Base-by-base conservation (phyloP, 1,284 basidiomycete genomes). In the Golubevia sp. region DNA sequence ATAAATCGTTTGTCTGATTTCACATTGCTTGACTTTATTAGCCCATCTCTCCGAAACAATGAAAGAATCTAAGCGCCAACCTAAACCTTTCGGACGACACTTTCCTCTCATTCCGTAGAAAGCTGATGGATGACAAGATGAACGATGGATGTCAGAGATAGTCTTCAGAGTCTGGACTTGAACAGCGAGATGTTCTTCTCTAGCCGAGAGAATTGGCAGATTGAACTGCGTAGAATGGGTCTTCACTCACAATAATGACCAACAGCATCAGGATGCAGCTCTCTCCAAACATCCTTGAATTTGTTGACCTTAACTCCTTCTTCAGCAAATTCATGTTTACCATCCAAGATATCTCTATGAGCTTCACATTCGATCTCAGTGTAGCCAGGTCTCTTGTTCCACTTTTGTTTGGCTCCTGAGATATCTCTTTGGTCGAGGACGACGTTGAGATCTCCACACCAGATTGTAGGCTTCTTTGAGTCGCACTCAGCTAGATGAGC, bases 391-490 rank as follows among this genome's bases (percentile, higher is more conserved):
- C 64, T 62, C 64, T 82, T 82, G 68, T 82, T 79, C 80, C 80
- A 82, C 56, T 82, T 82, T 52, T 77, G 73, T 54, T 70, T 73
- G 1, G 78, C 78, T 18, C 61, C 62, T 0, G 73, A 64, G 24
- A 82, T 59, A 63, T 82, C 80, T n/a, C 75, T 66, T 38, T 73
- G 67, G 61, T 79, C 77, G 23, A 73, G 66, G 13, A 81, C 79
- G 7, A 82, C 80, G 68, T 82, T 82, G 30, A 81, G 56, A 51
- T 82, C 80, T 56, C 80, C 80, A 54, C 70, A 72, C 78, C 78
- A 81, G 18, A 82, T 70, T 25, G 77, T 64, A 6, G 76, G 74
- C 34, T 77, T 77, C 2, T 60, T 23, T 7, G 55, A 59, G 44
- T 73, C 70, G 24, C 71, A 69, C 24, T 59, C 58, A 5, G 61